Evolutionary conservation across 805 yeast genomes (phyloP), one percentile per base, ranked within the genome.

Genomic region (Ogataea methanolica): DNA sequence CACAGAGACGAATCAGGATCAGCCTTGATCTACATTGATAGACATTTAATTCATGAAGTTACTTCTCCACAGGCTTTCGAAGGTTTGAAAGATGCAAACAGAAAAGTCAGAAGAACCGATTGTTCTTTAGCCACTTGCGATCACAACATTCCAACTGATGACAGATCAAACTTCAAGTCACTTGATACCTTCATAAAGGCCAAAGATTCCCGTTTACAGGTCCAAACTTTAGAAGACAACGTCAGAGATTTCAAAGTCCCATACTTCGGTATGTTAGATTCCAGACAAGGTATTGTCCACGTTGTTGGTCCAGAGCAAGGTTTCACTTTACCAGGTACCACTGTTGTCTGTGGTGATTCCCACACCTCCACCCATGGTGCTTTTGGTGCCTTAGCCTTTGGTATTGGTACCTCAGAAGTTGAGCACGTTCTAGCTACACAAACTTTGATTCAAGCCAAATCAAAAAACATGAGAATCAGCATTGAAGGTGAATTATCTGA

Each of bases 321-420:
- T 44, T 94, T 94, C 73, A 94, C 99, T 34, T 76, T 94, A 45
- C 99, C 99, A 35, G 99, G 99, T 60, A 90, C 98, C 44, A 94
- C 99, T 4, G 97, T 94, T 33, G 99, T 94, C 39, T 94, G 99
- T 72, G 99, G 99, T 69, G 99, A 94, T 68, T 90, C 97, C 4
- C 99, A 94, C 68, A 94, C 99, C 26, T 89, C 97, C 3, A 94
- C 99, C 1, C 99, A 94, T 65, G 99, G 99, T 61, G 99, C 99
- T 39, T 94, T 94, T 65, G 99, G 99, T 53, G 74, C 98, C 9
- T 78, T 94, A 48, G 99, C 99, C 12, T 94, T 94, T 61, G 99
- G 99, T 72, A 94, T 94, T 63, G 99, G 99, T 67, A 94, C 99
- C 48, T 91, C 97, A 14, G 99, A 94, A 73, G 99, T 94, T 46